Conservation (phyloP, 129 eudicot genomes). For the Artemisia tridentata region DNA sequence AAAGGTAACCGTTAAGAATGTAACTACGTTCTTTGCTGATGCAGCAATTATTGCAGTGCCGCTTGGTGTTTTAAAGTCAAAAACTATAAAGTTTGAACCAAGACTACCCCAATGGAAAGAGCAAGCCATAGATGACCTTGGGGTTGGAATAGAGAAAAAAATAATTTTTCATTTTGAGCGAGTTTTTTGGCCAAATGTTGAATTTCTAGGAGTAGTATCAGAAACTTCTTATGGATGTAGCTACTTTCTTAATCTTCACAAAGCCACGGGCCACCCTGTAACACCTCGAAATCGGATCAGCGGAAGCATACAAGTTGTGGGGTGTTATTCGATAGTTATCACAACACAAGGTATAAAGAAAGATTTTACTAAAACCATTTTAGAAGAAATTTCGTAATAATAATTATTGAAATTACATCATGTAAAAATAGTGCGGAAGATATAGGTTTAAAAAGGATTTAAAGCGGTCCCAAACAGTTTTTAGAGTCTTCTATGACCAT, state of each 20-base stretch:
- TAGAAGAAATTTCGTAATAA: too few relatives aligned
- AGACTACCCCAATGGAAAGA: conserved; percentile 94
- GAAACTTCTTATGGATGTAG: conserved; percentile 86
- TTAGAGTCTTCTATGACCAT: too few relatives aligned
- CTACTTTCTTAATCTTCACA: conserved; percentile 94
- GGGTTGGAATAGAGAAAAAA: conserved; percentile 96
- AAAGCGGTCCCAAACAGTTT: too few relatives aligned
- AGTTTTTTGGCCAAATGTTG: conserved; percentile 98
- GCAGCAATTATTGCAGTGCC: conserved; percentile 86
- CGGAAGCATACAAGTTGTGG: too few relatives aligned
- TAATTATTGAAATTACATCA: too few relatives aligned
- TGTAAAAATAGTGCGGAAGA: too few relatives aligned
- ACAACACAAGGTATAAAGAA: too few relatives aligned
- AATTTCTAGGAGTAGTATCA: conserved; percentile 96
- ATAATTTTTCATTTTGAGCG: conserved; percentile 78
- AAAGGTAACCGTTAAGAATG: conserved; percentile 75
- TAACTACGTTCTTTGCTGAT: conserved; percentile 75
- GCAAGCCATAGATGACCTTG: conserved; percentile 83
- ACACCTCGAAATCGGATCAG: too few relatives aligned
- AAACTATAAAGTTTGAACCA: conserved; percentile 72
- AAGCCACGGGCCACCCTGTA: conserved; percentile 94
- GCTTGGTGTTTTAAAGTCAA: conserved; percentile 91
- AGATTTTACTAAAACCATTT: too few relatives aligned
- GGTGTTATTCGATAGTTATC: too few relatives aligned
- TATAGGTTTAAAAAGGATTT: too few relatives aligned